Conservation (phyloP, 2,329 filamentous ascomycete genomes). For the Torrubiella hemipterigena region DNA sequence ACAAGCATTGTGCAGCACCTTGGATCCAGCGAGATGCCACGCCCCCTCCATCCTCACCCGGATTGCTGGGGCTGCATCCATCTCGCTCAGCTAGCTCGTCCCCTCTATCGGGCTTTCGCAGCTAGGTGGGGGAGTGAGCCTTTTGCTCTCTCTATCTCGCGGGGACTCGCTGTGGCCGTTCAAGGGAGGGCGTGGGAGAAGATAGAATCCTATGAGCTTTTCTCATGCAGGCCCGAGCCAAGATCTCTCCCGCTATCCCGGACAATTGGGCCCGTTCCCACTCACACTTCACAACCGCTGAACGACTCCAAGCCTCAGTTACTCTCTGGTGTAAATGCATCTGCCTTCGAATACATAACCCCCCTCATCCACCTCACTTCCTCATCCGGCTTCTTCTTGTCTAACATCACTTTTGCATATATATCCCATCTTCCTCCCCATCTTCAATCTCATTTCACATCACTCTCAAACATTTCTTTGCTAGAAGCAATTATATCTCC, state of each 20-base stretch:
- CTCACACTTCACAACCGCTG: conserved; percentile 5
- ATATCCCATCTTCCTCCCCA: conserved; percentile 5
- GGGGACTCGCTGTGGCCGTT: too few species aligned
- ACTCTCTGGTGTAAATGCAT: too few species aligned
- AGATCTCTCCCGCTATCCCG: conserved; percentile 7
- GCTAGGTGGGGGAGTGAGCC: too few species aligned
- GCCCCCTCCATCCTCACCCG: too few species aligned
- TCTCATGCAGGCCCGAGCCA: conserved; percentile 8
- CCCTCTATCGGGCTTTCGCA: too few species aligned
- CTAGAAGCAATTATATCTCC: not conserved
- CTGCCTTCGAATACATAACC: conserved; percentile 6
- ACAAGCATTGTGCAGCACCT: too few species aligned
- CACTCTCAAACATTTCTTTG: not conserved
- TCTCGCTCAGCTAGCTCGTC: too few species aligned
- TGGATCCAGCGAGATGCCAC: too few species aligned
- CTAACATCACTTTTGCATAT: conserved; percentile 4
- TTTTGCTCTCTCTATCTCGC: too few species aligned
- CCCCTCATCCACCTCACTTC: conserved; percentile 5
- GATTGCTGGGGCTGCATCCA: too few species aligned
- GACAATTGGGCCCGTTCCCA: conserved; percentile 4
- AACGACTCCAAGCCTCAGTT: conserved; percentile 2
- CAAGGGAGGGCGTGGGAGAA: too few species aligned
- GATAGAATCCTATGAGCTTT: too few species aligned
- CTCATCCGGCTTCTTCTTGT: not conserved
- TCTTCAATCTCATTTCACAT: not conserved